Evolutionary conservation across 2,329 filamentous ascomycete species (phyloP).

Genomic region (Rhexocercosporidium sp.): DNA sequence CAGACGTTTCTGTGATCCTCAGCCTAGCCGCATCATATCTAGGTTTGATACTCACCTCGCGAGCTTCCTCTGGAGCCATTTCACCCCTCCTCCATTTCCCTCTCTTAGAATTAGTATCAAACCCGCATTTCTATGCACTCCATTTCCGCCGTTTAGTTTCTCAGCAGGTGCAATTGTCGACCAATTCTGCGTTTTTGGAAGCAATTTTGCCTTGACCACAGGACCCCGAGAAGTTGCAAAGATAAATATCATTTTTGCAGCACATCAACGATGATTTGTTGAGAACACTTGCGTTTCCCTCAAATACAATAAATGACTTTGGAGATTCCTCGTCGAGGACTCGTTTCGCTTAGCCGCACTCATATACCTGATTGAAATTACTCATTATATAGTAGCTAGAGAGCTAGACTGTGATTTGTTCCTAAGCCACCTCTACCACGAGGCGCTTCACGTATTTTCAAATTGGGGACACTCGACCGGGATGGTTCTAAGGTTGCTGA

Average conservation of each 20-base stretch:
- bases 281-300: neutral
- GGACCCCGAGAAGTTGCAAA: neutral
- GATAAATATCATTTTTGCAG: neutral
- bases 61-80: neutral
- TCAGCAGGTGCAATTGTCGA: neutral
- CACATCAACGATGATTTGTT: neutral
- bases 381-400: neutral
- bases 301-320: neutral
- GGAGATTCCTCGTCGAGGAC: conserved; percentile 6
- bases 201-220: neutral
- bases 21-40: neutral
- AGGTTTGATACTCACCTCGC: neutral
- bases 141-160: neutral
- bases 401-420: neutral
- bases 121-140: neutral
- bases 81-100: neutral
- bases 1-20: neutral
- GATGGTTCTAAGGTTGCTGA: neutral
- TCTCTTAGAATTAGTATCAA: neutral
- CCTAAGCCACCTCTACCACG: neutral
- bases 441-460: neutral
- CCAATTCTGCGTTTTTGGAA: neutral
- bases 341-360: neutral
- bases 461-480: neutral
- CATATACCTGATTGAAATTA: neutral